Percentiles rank a stretch among this genome's conserved stretches.
Conservation (phyloP, 139 green algal species). For the Pycnococcus provasolii region DNA sequence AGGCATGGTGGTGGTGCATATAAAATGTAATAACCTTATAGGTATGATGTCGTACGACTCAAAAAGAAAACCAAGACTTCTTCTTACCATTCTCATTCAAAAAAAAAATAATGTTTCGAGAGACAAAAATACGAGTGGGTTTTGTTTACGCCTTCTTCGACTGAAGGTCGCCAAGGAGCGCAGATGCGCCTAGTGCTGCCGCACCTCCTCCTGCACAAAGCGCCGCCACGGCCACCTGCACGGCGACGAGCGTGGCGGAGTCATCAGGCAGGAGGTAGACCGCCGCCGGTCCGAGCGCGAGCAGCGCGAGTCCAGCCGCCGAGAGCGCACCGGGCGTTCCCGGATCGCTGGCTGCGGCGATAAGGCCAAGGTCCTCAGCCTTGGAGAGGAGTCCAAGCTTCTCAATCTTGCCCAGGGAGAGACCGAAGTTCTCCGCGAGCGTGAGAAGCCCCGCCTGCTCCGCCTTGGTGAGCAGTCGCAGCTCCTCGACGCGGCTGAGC, state of each 20-base stretch:
- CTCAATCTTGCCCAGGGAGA: constrained; percentile 62
- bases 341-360: constrained; percentile 31
- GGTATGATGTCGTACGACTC: too few species aligned
- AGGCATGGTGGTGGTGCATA: too few species aligned
- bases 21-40: too few species aligned
- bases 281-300: neutral
- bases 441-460: constrained; percentile 57
- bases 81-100: too few species aligned
- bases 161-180: neutral
- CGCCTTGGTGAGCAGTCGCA: constrained; percentile 47
- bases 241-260: neutral
- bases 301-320: neutral
- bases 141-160: too few species aligned
- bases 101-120: too few species aligned
- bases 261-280: neutral
- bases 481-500: constrained; percentile 37
- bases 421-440: constrained; percentile 42
- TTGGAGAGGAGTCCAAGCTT: constrained; percentile 53
- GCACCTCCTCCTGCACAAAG: neutral
- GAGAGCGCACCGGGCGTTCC: neutral
- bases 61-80: too few species aligned
- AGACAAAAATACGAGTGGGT: too few species aligned
- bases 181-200: neutral
- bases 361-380: constrained; percentile 48
- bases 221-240: neutral